Evolutionary conservation across 2,329 filamentous ascomycete genomes (phyloP).

Genomic region (Pseudocercospora crystallina): DNA sequence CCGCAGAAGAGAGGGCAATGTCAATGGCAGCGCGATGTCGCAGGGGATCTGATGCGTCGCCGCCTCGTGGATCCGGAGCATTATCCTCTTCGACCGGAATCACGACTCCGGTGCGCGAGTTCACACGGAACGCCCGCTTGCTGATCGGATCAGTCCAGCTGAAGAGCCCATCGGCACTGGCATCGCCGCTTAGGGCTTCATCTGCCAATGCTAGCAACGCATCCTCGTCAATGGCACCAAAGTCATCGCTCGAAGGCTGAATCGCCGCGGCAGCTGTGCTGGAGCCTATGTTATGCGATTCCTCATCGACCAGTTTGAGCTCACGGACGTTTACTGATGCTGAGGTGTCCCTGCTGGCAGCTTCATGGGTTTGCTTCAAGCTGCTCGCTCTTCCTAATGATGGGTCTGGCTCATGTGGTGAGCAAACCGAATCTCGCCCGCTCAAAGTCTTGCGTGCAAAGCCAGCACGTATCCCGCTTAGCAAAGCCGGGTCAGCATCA

Average conservation of each 20-base stretch:
- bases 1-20: conserved; percentile 27
- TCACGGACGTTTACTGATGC: too few relatives aligned
- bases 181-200: not conserved
- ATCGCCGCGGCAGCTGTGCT: not conserved
- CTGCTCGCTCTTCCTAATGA: too few relatives aligned
- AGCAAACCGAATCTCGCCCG: too few relatives aligned
- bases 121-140: conserved; percentile 52
- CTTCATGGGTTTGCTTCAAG: too few relatives aligned
- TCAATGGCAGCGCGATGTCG: conserved; percentile 26
- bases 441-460: too few relatives aligned
- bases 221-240: conserved; percentile 28
- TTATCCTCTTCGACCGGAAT: conserved; percentile 12
- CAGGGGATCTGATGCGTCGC: not conserved
- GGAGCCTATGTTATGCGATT: too few relatives aligned
- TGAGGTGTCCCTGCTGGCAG: too few relatives aligned
- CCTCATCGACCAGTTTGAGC: too few relatives aligned
- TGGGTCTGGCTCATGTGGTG: too few relatives aligned
- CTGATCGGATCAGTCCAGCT: conserved; percentile 64
- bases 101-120: conserved; percentile 55
- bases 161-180: conserved; percentile 38
- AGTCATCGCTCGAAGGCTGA: conserved; percentile 28
- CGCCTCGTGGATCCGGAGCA: too few relatives aligned
- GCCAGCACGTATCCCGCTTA: too few relatives aligned
- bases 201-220: conserved; percentile 19
- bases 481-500: too few relatives aligned